A percentile compares a stretch with the other conserved stretches of the same genome.
Conservation (phyloP, 371 early-diverging fungal genomes). For the Lichtheimia ramosa region DNA sequence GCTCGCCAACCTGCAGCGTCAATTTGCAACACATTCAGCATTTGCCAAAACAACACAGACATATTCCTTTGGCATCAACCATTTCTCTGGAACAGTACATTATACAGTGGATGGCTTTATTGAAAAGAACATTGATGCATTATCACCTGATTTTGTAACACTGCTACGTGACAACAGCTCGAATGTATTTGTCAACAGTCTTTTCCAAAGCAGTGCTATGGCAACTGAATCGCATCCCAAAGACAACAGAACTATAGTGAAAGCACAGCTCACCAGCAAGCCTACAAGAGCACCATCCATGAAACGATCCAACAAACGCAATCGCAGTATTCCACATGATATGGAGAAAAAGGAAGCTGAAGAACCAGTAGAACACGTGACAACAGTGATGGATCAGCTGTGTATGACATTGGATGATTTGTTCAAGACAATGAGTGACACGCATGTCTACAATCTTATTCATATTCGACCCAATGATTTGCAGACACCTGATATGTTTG, state of each 20-base stretch:
- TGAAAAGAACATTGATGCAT: constrained; percentile 71
- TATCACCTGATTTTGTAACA: constrained; percentile 84
- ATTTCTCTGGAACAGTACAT: constrained; percentile 69
- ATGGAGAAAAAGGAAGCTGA: constrained; percentile 22
- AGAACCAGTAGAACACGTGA: constrained; percentile 50
- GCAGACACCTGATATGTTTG: constrained; percentile 56
- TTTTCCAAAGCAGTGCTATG: constrained; percentile 81
- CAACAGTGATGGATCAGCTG: constrained; percentile 69
- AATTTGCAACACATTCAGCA: constrained; percentile 29
- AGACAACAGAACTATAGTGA: constrained; percentile 57
- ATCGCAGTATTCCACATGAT: constrained; percentile 14
- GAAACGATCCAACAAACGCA: constrained; percentile 47
- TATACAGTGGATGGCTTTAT: constrained; percentile 72
- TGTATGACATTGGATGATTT: constrained; percentile 68
- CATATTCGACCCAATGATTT: constrained; percentile 81
- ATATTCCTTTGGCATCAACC: constrained; percentile 72
- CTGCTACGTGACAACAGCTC: constrained; percentile 67
- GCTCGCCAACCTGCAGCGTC: constrained; percentile 36
- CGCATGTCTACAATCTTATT: constrained; percentile 85
- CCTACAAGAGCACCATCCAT: constrained; percentile 75
- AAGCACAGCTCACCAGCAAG: constrained; percentile 56
- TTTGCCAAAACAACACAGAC: constrained; percentile 37
- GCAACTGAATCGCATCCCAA: constrained; percentile 83
- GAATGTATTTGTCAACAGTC: constrained; percentile 78
- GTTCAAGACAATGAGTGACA: constrained; percentile 70